Conservation (phyloP, 106 monocot species). For the Dendrobium officinale region DNA sequence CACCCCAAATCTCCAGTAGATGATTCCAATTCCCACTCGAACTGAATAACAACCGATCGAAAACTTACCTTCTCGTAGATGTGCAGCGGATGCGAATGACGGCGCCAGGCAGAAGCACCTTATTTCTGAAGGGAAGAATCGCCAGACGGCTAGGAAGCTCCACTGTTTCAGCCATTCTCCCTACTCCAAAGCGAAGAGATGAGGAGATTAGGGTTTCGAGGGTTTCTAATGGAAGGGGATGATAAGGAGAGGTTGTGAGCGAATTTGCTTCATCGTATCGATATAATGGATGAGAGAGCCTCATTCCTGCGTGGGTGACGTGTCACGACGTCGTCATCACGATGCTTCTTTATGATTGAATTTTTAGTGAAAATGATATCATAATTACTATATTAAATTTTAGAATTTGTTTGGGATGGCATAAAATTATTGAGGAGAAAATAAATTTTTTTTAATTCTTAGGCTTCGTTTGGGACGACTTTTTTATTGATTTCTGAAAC, state of each 20-base stretch:
- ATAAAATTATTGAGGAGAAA: too few species aligned
- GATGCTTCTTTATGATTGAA: too few species aligned
- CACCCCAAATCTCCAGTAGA: neutral
- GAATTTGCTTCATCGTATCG: neutral
- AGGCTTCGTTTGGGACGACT: too few species aligned
- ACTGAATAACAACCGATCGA: neutral
- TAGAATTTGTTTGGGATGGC: too few species aligned
- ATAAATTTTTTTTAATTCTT: too few species aligned
- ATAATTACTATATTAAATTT: too few species aligned
- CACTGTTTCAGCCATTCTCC: constrained; percentile 68
- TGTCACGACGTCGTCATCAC: too few species aligned
- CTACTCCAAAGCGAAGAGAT: neutral
- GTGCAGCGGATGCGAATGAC: constrained; percentile 97
- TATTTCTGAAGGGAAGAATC: constrained; percentile 95
- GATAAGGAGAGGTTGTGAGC: neutral
- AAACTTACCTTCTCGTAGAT: constrained; percentile 63
- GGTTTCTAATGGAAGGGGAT: neutral
- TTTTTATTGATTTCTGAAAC: too few species aligned
- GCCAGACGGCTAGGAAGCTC: constrained; percentile 89
- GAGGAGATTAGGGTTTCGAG: neutral
- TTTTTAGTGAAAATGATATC: too few species aligned
- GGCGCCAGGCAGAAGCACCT: constrained; percentile 91
- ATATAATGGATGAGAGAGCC: neutral
- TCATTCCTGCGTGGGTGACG: too few species aligned
- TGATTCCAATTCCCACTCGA: neutral